Base-by-base conservation (phyloP, 176 grass and related monocot genomes). In the Oryza meridionalis region DNA sequence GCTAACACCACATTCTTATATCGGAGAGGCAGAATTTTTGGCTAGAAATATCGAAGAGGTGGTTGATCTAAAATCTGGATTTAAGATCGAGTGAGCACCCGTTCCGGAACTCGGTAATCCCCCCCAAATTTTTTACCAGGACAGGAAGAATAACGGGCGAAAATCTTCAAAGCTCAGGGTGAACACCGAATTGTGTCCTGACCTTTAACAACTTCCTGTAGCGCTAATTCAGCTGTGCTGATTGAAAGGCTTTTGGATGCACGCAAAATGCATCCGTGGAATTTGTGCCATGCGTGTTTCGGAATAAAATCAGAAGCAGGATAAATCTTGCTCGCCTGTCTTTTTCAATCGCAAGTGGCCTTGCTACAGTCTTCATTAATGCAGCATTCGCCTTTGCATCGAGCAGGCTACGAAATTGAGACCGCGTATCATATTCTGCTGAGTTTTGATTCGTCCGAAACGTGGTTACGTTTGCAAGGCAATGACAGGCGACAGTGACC, bases 1-100 rank as follows among this genome's bases (percentile, higher is more conserved):
- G 82, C 82, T 96, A 86, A 94, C 91, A 47, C 91, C 93, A 1
- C 91, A 96, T 69, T 84, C 91, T 6, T 99, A 99, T 43, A 87
- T 84, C 72, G 96, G 93, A 44, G 86, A 94, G 81, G 96, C 93
- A 3, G 96, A 90, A 68, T 73, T 88, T 46, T 82, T 99, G 31
- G 93, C 96, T 16, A 90, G 29, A 73, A 69, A 83, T 19, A 90
- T 99, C 31, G 91, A 89, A 29, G 78, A 87, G 65, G 78, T 44
- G 55, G 84, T 92, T 77, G 85, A 88, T 75, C 81, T 83, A 21
- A 65, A 84, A 22, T 87, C 81, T 58, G 88, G 81, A 67, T 99
- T 96, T 75, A 94, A 79, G 73, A 92, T 96, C 31, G 45, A 80
- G 24, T 92, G 85, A 88, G 31, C 8, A 27, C 35, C 24, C 29